These are phyloP conservation scores for Tolypocladium tundrense DNA, from an alignment of 2,329 filamentous ascomycete genomes.

Conservation along the genomic window DNA sequence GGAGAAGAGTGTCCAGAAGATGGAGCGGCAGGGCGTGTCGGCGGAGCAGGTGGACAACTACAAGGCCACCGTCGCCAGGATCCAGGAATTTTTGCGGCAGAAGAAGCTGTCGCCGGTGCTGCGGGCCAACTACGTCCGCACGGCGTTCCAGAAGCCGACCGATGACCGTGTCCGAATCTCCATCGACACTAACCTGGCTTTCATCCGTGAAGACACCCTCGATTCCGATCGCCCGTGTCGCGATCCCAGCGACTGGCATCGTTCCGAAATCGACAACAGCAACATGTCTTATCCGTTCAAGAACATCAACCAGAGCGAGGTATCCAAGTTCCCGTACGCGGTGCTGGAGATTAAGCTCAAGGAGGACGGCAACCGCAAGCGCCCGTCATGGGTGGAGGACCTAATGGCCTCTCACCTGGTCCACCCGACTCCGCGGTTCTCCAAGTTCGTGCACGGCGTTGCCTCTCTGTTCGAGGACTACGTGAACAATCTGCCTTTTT, in stretches of 20 bases:
- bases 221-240: constrained; percentile 80
- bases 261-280: constrained; percentile 74
- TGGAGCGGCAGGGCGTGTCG: constrained; percentile 65
- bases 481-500: constrained; percentile 93
- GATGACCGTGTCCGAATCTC: constrained; percentile 86
- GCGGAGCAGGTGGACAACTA: constrained; percentile 58
- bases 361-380: constrained; percentile 54
- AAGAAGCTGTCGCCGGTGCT: constrained; percentile 74
- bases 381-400: constrained; percentile 79
- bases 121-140: constrained; percentile 86
- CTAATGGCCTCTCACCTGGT: constrained; percentile 89
- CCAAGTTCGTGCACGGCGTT: constrained; percentile 92
- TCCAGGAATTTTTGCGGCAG: constrained; percentile 70
- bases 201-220: constrained; percentile 70
- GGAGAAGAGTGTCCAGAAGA: constrained; percentile 82
- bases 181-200: constrained; percentile 83
- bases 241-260: constrained; percentile 82
- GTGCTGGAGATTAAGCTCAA: constrained; percentile 87
- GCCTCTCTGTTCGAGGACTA: constrained; percentile 89
- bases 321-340: constrained; percentile 82
- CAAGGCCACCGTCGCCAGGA: constrained; percentile 60
- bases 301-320: constrained; percentile 80
- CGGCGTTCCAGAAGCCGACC: constrained; percentile 90
- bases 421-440: constrained; percentile 81
- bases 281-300: constrained; percentile 82